Evolutionary conservation across 2,329 filamentous ascomycete species (phyloP).

Genomic region (Leptographium flavum): DNA sequence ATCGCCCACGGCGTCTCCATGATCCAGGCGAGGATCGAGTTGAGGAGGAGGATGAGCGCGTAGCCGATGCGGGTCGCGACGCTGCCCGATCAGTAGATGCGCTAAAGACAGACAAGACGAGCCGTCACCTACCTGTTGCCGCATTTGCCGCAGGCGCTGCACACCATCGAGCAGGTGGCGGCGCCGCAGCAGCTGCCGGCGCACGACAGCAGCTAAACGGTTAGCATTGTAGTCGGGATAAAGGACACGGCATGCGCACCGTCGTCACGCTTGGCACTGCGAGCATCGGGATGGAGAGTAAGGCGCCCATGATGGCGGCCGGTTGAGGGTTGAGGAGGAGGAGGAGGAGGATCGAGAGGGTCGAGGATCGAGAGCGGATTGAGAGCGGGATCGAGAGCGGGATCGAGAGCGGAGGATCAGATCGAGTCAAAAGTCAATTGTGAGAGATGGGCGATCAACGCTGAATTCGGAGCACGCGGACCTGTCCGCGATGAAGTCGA

Average conservation of each 20-base stretch:
- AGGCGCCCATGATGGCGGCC: conserved; percentile 60
- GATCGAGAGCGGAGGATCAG: too few species aligned
- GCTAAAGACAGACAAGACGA: conserved; percentile 3
- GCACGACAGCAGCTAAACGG: conserved; percentile 5
- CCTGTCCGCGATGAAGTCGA: too few species aligned
- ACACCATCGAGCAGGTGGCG: conserved; percentile 90
- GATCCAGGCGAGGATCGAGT: conserved; percentile 95
- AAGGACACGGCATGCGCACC: conserved; percentile 38
- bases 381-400: too few species aligned
- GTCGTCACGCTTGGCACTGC: conserved; percentile 76
- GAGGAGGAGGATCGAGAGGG: neutral
- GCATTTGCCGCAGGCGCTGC: conserved; percentile 91
- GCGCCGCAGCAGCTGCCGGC: conserved; percentile 90
- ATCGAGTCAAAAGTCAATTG: too few species aligned
- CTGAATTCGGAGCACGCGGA: too few species aligned
- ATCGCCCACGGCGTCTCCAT: conserved; percentile 99
- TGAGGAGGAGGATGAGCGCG: conserved; percentile 84
- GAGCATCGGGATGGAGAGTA: conserved; percentile 79
- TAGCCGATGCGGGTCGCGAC: conserved; percentile 96
- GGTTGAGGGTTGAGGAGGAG: neutral
- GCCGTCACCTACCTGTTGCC: conserved; percentile 59
- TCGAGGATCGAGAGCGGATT: neutral
- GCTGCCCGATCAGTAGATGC: conserved; percentile 28
- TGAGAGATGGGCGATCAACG: too few species aligned
- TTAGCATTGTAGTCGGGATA: neutral